Conservation (phyloP, 108 stramenopile genomes). For the Discostella pseudostelligera region DNA sequence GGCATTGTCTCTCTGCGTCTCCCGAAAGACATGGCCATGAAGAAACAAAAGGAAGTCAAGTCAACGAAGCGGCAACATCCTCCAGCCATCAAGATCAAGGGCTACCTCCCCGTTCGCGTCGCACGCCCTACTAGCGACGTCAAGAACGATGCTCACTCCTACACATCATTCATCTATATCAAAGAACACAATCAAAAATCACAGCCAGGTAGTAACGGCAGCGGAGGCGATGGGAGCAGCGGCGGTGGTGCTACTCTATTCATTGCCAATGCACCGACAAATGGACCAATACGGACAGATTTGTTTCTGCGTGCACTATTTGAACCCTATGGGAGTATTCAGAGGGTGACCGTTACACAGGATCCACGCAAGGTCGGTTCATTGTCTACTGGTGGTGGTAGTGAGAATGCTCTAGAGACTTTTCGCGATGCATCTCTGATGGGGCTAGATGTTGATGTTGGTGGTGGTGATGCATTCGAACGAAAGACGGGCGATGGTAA, state of each 20-base stretch:
- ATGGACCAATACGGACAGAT: slow-evolving; percentile 66
- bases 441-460: slow-evolving; percentile 36
- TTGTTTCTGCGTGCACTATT: slow-evolving; percentile 63
- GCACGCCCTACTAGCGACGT: slow-evolving; percentile 52
- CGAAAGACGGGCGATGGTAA: slow-evolving; percentile 42
- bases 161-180: slow-evolving; percentile 69
- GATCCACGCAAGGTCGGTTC: slow-evolving; percentile 59
- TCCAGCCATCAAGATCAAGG: slow-evolving; percentile 55
- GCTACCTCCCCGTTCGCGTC: slow-evolving; percentile 82
- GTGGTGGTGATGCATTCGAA: slow-evolving; percentile 33
- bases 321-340: slow-evolving; percentile 67
- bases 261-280: slow-evolving; percentile 77
- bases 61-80: slow-evolving; percentile 9
- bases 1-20: too few species aligned
- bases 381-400: neutral
- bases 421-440: slow-evolving; percentile 34
- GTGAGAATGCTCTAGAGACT: slow-evolving; percentile 18
- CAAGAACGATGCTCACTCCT: slow-evolving; percentile 14
- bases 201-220: neutral
- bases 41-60: slow-evolving; percentile 7
- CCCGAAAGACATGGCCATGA: too few species aligned
- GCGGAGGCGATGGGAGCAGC: slow-evolving; percentile 3
- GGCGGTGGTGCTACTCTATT: slow-evolving; percentile 61
- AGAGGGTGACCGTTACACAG: slow-evolving; percentile 68
- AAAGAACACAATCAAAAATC: slow-evolving; percentile 63